Conservation (phyloP, 371 early-diverging fungal genomes). For the Saksenaea oblongispora region DNA sequence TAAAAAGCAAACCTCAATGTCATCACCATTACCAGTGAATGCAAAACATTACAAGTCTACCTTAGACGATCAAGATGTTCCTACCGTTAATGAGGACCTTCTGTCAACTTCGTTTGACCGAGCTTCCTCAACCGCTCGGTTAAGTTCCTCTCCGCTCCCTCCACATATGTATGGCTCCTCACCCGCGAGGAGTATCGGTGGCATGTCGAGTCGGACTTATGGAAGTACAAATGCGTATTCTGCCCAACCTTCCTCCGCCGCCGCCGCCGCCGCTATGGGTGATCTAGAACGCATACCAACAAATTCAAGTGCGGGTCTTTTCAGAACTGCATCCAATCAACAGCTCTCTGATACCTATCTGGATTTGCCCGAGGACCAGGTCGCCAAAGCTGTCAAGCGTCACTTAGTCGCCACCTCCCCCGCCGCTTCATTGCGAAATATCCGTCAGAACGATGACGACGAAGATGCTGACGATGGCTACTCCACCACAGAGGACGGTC, state of each 20-base stretch:
- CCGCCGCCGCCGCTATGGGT: not conserved
- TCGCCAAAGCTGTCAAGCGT: conserved; percentile 66
- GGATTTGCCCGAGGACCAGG: conserved; percentile 65
- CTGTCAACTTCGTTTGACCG: conserved; percentile 38
- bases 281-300: conserved; percentile 36
- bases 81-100: not conserved
- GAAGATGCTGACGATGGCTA: not conserved
- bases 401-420: conserved; percentile 61
- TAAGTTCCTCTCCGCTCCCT: conserved; percentile 37
- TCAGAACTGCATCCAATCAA: conserved; percentile 37
- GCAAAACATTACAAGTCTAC: conserved; percentile 38
- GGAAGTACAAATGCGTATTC: conserved; percentile 23
- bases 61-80: conserved; percentile 5
- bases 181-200: conserved; percentile 22
- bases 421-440: conserved; percentile 22
- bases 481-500: conserved; percentile 6
- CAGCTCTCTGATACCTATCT: conserved; percentile 32
- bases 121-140: conserved; percentile 32
- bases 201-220: conserved; percentile 28
- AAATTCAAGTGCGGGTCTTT: conserved; percentile 25
- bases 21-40: conserved; percentile 53
- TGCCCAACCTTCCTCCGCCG: not conserved
- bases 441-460: conserved; percentile 9
- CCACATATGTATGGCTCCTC: conserved; percentile 26
- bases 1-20: conserved; percentile 18